phyloP scores from a whole-genome alignment of 2,329 filamentous ascomycete species.

The Epichloe bromicola region DNA sequence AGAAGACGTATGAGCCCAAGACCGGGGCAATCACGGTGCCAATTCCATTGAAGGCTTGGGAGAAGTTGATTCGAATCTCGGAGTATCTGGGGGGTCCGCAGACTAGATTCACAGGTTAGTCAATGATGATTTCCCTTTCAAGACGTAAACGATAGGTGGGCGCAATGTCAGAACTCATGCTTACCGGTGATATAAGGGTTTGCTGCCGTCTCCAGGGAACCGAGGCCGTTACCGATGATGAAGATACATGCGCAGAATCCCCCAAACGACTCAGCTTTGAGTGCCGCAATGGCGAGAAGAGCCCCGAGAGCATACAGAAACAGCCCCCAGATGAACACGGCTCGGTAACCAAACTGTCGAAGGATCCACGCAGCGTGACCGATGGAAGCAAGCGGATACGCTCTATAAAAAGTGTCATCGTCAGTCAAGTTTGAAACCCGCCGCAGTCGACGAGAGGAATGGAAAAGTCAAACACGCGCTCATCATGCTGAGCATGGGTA shows the following conservation, averaged over 20 bases:
- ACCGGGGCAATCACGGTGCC: slow-evolving; percentile 62
- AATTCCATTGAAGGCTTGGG: slow-evolving; percentile 66
- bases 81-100: slow-evolving; percentile 57
- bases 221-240: slow-evolving; percentile 60
- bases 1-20: slow-evolving; percentile 61
- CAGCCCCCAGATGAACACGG: slow-evolving; percentile 56
- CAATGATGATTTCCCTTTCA: neutral
- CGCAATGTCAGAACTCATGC: neutral
- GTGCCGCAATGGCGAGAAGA: slow-evolving; percentile 41
- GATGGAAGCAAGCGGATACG: slow-evolving; percentile 58
- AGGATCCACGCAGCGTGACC: slow-evolving; percentile 51
- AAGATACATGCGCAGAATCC: slow-evolving; percentile 65
- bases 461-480: no score
- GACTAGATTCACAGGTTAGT: slow-evolving; percentile 12
- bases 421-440: slow-evolving; percentile 20
- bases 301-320: slow-evolving; percentile 51
- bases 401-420: slow-evolving; percentile 21
- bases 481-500: no score
- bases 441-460: no score
- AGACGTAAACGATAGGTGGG: neutral
- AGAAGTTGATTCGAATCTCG: slow-evolving; percentile 62
- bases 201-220: slow-evolving; percentile 63
- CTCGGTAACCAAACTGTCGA: slow-evolving; percentile 51
- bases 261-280: slow-evolving; percentile 55
- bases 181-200: slow-evolving; percentile 56